These are phyloP conservation scores for Inga oerstediana DNA, from an alignment of 306 rosid genomes.

Conservation along the genomic window DNA sequence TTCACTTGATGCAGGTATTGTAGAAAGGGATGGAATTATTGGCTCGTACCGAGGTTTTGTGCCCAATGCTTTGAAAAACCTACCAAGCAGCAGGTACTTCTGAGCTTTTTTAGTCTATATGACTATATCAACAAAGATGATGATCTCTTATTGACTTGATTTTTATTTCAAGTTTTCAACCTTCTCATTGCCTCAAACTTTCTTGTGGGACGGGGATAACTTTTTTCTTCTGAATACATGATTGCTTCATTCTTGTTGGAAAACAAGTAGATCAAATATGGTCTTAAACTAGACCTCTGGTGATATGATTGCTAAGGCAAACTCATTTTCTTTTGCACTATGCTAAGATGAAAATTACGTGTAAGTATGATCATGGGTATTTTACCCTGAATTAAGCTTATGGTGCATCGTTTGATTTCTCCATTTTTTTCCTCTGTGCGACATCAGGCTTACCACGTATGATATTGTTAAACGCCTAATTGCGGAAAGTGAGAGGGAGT, in stretches of 20 bases:
- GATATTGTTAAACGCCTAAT: constrained; percentile 75
- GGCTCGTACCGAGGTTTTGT: constrained; percentile 89
- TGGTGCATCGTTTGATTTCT: not conserved
- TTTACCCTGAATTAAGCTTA: not conserved
- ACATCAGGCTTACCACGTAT: constrained; percentile 31
- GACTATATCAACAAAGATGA: not conserved
- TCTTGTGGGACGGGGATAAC: constrained; percentile 5
- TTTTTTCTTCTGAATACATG: not conserved
- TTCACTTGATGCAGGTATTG: constrained; percentile 58
- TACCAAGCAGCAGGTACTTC: constrained; percentile 83
- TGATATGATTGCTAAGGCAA: not conserved
- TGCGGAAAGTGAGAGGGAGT: constrained; percentile 65
- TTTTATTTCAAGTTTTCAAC: not conserved
- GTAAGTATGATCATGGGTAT: no score
- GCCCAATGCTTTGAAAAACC: constrained; percentile 83
- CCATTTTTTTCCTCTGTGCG: no score
- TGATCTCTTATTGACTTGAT: not conserved
- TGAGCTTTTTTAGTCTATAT: constrained; percentile 16
- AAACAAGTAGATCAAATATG: constrained; percentile 4
- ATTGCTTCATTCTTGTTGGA: not conserved
- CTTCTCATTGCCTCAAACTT: not conserved
- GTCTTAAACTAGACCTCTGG: not conserved
- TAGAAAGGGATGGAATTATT: constrained; percentile 72
- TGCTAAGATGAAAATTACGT: not conserved
- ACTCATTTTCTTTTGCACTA: not conserved